Conservation (phyloP, 192 early-diverging fungal genomes). For the Oehlia diaphana region DNA sequence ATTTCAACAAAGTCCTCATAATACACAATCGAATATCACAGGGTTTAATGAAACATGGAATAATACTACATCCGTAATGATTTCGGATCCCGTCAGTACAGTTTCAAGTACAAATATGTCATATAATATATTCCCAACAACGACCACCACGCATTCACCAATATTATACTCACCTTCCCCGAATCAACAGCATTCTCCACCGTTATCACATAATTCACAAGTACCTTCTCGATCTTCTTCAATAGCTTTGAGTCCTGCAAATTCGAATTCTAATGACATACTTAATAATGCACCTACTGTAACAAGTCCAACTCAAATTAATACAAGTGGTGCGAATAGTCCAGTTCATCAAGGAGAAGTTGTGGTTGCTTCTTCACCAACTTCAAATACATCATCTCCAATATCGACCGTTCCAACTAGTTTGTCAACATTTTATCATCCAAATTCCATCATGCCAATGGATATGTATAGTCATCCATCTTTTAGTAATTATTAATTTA, state of each 20-base stretch:
- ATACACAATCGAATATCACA: background rate
- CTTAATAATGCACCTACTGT: background rate
- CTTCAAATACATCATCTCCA: background rate
- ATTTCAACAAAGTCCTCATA: background rate
- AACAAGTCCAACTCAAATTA: background rate
- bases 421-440: background rate
- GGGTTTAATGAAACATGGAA: slow-evolving; percentile 22
- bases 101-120: slow-evolving; percentile 1
- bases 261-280: background rate
- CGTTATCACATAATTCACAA: background rate
- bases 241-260: slow-evolving; percentile 4
- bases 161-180: slow-evolving; percentile 10
- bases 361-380: background rate
- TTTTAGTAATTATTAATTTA: background rate
- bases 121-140: slow-evolving; percentile 1
- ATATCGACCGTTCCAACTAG: background rate
- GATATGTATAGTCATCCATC: background rate
- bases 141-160: slow-evolving; percentile 11
- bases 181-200: background rate
- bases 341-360: slow-evolving; percentile 2
- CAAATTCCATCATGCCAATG: background rate
- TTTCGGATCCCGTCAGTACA: slow-evolving; percentile 13
- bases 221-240: background rate
- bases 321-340: background rate
- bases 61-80: slow-evolving; percentile 6